Evolutionary conservation across 208 protist genomes (phyloP).

Genomic region (Wallacemonas collosoma): DNA sequence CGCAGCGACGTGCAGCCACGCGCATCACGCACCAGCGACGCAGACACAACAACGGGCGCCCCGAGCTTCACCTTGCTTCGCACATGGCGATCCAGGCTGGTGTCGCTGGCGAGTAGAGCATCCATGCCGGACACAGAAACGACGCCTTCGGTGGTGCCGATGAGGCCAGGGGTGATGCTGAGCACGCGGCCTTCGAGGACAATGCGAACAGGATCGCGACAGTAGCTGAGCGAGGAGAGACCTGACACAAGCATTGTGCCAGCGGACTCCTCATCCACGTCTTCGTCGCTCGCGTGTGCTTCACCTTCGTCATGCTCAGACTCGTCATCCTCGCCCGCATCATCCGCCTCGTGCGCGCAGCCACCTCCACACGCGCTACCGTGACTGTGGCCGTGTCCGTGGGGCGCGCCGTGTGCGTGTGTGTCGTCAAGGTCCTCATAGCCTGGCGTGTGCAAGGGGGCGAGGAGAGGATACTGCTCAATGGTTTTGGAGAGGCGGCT

Average conservation of each 20-base stretch:
- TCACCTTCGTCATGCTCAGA: constrained; percentile 31
- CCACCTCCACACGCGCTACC: background rate
- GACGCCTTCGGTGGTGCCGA: constrained; percentile 76
- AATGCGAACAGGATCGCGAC: constrained; percentile 46
- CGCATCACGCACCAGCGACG: constrained; percentile 39
- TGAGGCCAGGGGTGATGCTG: constrained; percentile 32
- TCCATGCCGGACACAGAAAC: constrained; percentile 47
- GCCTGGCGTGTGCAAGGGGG: constrained; percentile 61
- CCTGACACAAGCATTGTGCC: constrained; percentile 38
- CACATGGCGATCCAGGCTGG: constrained; percentile 18
- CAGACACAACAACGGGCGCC: constrained; percentile 29
- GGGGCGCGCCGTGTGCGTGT: background rate
- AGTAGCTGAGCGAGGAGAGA: constrained; percentile 49
- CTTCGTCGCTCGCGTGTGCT: constrained; percentile 20
- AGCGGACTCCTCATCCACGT: constrained; percentile 17
- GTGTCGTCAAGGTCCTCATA: constrained; percentile 33
- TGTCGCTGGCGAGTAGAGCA: constrained; percentile 28
- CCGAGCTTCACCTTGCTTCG: constrained; percentile 21
- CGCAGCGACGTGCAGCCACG: constrained; percentile 49
- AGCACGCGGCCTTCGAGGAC: constrained; percentile 73
- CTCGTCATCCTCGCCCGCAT: constrained; percentile 25
- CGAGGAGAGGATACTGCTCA: constrained; percentile 61
- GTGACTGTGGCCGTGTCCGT: constrained; percentile 14
- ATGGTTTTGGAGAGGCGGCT: constrained; percentile 73
- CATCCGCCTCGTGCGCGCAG: constrained; percentile 16